Conservation (phyloP, 345 rosid species). For the Rubroshorea leprosula region DNA sequence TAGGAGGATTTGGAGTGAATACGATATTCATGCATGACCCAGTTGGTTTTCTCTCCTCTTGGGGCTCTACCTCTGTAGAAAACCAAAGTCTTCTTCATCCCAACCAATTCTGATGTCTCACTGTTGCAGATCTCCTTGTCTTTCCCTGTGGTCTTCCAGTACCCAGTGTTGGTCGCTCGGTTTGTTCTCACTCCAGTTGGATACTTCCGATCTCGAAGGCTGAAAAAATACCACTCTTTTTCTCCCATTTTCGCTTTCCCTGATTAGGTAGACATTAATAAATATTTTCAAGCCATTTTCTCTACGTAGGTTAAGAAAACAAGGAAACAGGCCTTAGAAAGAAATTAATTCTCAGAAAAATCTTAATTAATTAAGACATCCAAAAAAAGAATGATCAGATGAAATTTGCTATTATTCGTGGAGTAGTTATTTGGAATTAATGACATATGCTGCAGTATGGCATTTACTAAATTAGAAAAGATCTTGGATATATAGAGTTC, state of each 20-base stretch:
- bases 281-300: too few relatives aligned
- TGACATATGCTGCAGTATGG: too few relatives aligned
- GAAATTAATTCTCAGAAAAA: too few relatives aligned
- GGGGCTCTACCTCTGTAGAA: constrained; percentile 98
- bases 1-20: constrained; percentile 78
- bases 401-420: too few relatives aligned
- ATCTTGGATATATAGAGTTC: too few relatives aligned
- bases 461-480: too few relatives aligned
- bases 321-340: too few relatives aligned
- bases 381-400: too few relatives aligned
- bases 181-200: constrained; percentile 98
- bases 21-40: constrained; percentile 99
- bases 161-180: constrained; percentile 90
- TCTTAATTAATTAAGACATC: too few relatives aligned
- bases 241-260: constrained; percentile 98
- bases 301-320: too few relatives aligned
- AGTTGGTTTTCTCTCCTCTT: constrained; percentile 85
- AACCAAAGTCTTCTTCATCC: constrained; percentile 96
- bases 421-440: too few relatives aligned
- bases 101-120: constrained; percentile 63
- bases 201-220: constrained; percentile 87
- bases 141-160: constrained; percentile 98
- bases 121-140: constrained; percentile 94
- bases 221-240: constrained; percentile 97
- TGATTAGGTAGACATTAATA: constrained; percentile 11